These are phyloP conservation scores for Lunasporangiospora selenospora DNA, from an alignment of 192 early-diverging fungal species.

Conservation along the genomic window DNA sequence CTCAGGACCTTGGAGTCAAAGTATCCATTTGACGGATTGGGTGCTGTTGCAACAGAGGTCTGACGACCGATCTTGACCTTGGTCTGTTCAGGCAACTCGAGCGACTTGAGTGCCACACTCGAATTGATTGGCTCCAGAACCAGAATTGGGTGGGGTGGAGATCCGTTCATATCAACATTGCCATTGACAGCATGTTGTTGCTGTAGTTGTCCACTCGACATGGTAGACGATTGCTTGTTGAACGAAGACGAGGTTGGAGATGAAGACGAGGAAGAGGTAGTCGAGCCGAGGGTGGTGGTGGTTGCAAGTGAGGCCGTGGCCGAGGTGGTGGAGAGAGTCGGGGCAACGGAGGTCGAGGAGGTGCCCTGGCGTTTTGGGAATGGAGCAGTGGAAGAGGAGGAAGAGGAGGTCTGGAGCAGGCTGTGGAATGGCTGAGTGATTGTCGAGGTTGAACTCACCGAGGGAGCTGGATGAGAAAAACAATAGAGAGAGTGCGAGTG, in stretches of 20 bases:
- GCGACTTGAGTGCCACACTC: constrained; percentile 38
- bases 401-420: constrained; percentile 15
- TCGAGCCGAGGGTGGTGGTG: background rate
- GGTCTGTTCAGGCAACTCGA: constrained; percentile 51
- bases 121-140: constrained; percentile 42
- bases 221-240: too few relatives aligned
- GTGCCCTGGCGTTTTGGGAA: too few relatives aligned
- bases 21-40: constrained; percentile 66
- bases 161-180: too few relatives aligned
- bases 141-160: constrained; percentile 4
- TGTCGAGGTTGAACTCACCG: constrained; percentile 35
- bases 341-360: too few relatives aligned
- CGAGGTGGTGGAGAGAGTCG: constrained; percentile 26
- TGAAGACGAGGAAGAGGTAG: constrained; percentile 7
- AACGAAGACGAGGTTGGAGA: constrained; percentile 6
- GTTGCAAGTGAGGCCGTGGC: constrained; percentile 7
- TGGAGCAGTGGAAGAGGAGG: background rate
- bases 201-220: too few relatives aligned
- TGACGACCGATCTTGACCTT: constrained; percentile 68
- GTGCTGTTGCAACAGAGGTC: constrained; percentile 57
- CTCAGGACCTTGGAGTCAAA: constrained; percentile 81
- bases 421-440: constrained; percentile 34
- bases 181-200: too few relatives aligned
- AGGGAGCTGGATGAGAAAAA: constrained; percentile 19
- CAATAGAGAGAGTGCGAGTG: background rate